Evolutionary conservation across 192 early-diverging fungal species (phyloP), one percentile per base, ranked within the genome.

Genomic region (Jimgerdemannia lactiflua): DNA sequence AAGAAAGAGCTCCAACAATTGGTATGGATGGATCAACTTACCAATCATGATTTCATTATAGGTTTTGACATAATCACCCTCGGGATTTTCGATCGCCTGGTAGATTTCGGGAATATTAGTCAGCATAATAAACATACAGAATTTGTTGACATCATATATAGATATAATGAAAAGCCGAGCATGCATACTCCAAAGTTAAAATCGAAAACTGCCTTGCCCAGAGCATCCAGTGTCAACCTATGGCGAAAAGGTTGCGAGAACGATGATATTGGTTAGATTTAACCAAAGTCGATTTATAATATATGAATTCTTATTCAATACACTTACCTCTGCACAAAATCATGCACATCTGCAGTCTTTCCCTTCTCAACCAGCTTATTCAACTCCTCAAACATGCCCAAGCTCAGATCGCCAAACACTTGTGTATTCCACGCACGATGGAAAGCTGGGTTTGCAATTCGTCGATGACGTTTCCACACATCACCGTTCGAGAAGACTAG

Each of bases 371-470:
- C 67, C 42, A 65, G 39, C 17, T n/a, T 44, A 43, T 67, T 11
- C 0, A 74, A 42, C 7, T 72, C 54, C n/a, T 75, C n/a, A 20
- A 49, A 75, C 44, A 78, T 67, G 54, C 69, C 42, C 59, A 41
- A 40, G 4, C 43, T 67, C 6, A 65, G 44, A 17, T 69, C 65
- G 17, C 77, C 77, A 72, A 81, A 81, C 17, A 78, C 29, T 4
- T 78, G 72, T 8, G 76, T 76, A 20, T 73, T 73, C 80, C 77
- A 74, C n/a, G 69, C 69, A 3, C 80, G 73, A 67, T 75, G 72
- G 44, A 81, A 81, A 10, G 77, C 80, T 39, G 80, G 80, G 39
- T 81, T 81, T 20, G 74, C 66, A 17, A 77, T 42, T 39, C 81
- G 79, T 41, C 79, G 42, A 20, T 80, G 79, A 66, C 69, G 69